Conservation (phyloP, 2,329 filamentous ascomycete species). For the Daldinia sp. region DNA sequence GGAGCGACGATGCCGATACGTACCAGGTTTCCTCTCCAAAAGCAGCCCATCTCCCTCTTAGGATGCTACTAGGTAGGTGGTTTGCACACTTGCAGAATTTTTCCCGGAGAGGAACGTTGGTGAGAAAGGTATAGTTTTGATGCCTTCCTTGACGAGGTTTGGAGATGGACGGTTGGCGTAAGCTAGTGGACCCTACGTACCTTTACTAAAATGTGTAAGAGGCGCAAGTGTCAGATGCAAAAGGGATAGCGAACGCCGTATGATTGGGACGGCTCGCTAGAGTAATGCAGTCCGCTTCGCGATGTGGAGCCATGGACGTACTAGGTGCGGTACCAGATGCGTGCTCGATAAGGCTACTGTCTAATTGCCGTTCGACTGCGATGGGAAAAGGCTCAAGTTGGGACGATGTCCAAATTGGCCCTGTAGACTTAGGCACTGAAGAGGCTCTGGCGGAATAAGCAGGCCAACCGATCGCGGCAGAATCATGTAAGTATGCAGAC, state of each 20-base stretch:
- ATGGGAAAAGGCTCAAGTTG: conserved; percentile 30
- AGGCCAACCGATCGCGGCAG: conserved; percentile 41
- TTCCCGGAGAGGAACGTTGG: conserved; percentile 27
- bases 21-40: conserved; percentile 31
- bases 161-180: conserved; percentile 33
- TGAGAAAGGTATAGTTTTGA: conserved; percentile 23
- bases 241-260: conserved; percentile 26
- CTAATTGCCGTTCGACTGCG: conserved; percentile 30
- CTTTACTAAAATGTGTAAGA: conserved; percentile 35
- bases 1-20: conserved; percentile 40
- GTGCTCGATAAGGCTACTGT: conserved; percentile 41
- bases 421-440: conserved; percentile 35
- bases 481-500: conserved; percentile 42
- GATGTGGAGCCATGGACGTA: conserved; percentile 37
- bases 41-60: conserved; percentile 19
- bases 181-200: conserved; percentile 40
- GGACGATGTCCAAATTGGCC: conserved; percentile 39
- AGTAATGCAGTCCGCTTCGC: conserved; percentile 34
- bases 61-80: conserved; percentile 17
- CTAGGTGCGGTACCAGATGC: not conserved
- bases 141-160: conserved; percentile 35
- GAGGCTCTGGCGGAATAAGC: conserved; percentile 41
- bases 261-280: conserved; percentile 40
- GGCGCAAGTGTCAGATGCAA: conserved; percentile 44
- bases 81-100: conserved; percentile 25